Evolutionary conservation across 2,329 filamentous ascomycete species (phyloP).

Genomic region (Colletotrichum spinosum): DNA sequence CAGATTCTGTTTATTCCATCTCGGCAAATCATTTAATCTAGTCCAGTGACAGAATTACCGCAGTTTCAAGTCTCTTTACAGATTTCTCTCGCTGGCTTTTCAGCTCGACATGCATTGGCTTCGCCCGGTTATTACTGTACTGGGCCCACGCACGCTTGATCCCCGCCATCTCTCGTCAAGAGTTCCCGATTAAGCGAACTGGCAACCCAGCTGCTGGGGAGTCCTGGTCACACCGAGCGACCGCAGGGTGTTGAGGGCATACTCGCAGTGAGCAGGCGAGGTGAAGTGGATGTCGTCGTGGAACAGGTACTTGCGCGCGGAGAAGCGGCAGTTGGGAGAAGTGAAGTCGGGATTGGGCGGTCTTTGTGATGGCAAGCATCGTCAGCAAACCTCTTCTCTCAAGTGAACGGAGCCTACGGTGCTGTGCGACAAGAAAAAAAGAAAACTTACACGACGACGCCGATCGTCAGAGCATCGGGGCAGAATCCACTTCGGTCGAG

Average conservation of each 20-base stretch:
- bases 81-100: too few species aligned
- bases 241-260: constrained; percentile 14
- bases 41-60: too few species aligned
- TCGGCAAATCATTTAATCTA: too few species aligned
- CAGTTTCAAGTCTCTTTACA: too few species aligned
- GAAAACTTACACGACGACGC: constrained; percentile 10
- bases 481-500: constrained; percentile 7
- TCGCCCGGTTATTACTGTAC: too few species aligned
- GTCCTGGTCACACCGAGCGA: constrained; percentile 11
- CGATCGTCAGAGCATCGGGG: constrained; percentile 2
- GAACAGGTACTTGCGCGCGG: constrained; percentile 23
- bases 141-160: too few species aligned
- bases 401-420: too few species aligned
- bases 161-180: too few species aligned
- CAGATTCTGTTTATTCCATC: too few species aligned
- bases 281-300: constrained; percentile 24
- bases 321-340: constrained; percentile 10
- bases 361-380: neutral
- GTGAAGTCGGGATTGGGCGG: constrained; percentile 10
- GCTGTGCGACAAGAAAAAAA: too few species aligned
- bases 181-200: neutral
- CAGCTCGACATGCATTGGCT: too few species aligned
- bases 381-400: too few species aligned
- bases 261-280: constrained; percentile 21
- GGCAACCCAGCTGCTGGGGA: constrained; percentile 14